Evolutionary conservation across 331 rosid genomes (phyloP).

Genomic region (Rosa hybrid): DNA sequence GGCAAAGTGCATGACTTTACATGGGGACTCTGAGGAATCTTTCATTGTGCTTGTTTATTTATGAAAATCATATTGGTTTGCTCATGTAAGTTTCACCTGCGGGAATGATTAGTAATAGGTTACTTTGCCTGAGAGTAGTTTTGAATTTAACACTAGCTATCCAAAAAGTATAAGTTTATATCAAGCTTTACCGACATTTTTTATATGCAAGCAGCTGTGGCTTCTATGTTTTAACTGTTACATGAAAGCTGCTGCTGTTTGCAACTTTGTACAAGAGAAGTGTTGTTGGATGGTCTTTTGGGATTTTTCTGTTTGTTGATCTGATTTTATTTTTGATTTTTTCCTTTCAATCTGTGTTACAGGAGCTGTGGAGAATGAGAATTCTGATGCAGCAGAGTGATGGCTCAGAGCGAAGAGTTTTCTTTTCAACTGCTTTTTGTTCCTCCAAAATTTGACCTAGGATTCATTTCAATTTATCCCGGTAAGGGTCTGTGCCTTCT

Average conservation of each 20-base stretch:
- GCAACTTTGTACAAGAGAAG: neutral
- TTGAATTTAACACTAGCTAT: neutral
- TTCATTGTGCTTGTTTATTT: neutral
- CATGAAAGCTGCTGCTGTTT: neutral
- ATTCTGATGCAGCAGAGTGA: constrained; percentile 30
- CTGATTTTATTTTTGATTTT: neutral
- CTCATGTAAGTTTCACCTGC: neutral
- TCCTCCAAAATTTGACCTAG: constrained; percentile 18
- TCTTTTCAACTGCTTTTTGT: constrained; percentile 21
- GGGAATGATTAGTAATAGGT: neutral
- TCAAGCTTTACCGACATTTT: too few relatives aligned
- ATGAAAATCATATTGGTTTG: neutral
- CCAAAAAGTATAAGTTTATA: neutral
- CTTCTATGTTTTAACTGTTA: neutral
- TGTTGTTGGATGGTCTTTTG: neutral
- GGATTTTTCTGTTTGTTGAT: constrained; percentile 4
- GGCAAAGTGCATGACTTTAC: neutral
- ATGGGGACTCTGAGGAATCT: neutral
- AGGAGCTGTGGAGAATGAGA: constrained; percentile 25
- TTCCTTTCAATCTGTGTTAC: neutral
- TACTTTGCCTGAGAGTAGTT: neutral
- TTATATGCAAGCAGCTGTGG: neutral
- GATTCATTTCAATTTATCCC: constrained; percentile 19
- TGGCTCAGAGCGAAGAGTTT: constrained; percentile 2
- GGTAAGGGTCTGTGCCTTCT: constrained; percentile 19